Conservation (phyloP, 257 asterid genomes). For the Marsdenia floribunda region DNA sequence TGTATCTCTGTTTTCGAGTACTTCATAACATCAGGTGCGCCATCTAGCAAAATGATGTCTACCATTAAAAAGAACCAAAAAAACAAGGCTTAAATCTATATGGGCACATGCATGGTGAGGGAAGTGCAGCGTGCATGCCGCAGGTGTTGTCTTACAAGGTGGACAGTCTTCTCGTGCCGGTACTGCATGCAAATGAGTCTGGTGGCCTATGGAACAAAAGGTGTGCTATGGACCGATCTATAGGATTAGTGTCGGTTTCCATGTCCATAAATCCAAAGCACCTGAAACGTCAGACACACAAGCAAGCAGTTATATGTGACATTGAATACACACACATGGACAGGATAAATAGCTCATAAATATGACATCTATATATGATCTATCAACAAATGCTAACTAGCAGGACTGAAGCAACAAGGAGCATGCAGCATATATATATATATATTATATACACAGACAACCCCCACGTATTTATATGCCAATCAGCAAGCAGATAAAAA, state of each 20-base stretch:
- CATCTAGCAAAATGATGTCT: slow-evolving; percentile 13
- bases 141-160: slow-evolving; percentile 30
- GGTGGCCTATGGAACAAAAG: slow-evolving; percentile 66
- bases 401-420: not conserved
- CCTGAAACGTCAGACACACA: slow-evolving; percentile 23
- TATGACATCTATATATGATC: not conserved
- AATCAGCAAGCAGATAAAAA: not conserved
- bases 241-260: slow-evolving; percentile 78
- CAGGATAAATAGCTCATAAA: not conserved
- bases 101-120: not conserved
- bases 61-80: slow-evolving; percentile 8
- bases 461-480: not conserved
- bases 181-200: slow-evolving; percentile 27
- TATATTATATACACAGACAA: too few species aligned
- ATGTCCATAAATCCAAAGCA: slow-evolving; percentile 49
- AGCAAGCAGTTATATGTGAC: too few species aligned
- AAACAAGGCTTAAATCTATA: slow-evolving; percentile 1
- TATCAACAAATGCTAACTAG: not conserved
- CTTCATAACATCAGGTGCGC: slow-evolving; percentile 18
- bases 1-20: slow-evolving; percentile 36
- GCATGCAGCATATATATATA: too few species aligned
- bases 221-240: slow-evolving; percentile 87
- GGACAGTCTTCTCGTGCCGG: slow-evolving; percentile 25
- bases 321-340: not conserved
- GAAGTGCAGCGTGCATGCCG: slow-evolving; percentile 33